phyloP scores from a whole-genome alignment of 2,329 filamentous ascomycete genomes.

The Phyllosticta citrichinensis region DNA sequence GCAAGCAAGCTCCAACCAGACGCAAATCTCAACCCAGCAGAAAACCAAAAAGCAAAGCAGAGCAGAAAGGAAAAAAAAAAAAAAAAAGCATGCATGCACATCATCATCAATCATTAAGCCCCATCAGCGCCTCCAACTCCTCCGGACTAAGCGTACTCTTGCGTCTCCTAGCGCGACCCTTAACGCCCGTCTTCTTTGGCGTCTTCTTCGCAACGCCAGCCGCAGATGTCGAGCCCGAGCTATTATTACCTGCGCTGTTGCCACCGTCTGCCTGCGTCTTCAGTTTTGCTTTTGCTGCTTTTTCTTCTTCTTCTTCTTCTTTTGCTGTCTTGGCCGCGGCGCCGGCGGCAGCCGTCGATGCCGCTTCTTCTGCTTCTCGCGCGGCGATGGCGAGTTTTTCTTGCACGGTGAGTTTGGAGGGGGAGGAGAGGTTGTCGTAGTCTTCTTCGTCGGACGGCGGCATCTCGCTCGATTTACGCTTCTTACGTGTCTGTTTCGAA shows the following conservation, averaged over 20 bases:
- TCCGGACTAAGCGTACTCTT: slow-evolving; percentile 67
- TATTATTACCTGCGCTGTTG: slow-evolving; percentile 13
- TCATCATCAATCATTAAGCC: slow-evolving; percentile 16
- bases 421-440: slow-evolving; percentile 10
- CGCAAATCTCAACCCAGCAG: no score
- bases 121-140: slow-evolving; percentile 50
- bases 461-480: slow-evolving; percentile 21
- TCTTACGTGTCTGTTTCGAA: slow-evolving; percentile 24
- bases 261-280: slow-evolving; percentile 12
- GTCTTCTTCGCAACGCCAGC: slow-evolving; percentile 21
- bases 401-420: slow-evolving; percentile 33
- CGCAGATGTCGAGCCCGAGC: not conserved
- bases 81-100: no score
- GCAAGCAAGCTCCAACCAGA: no score
- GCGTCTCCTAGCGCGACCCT: slow-evolving; percentile 51
- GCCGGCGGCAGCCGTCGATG: slow-evolving; percentile 19
- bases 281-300: slow-evolving; percentile 14
- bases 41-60: no score
- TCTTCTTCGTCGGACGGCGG: slow-evolving; percentile 27
- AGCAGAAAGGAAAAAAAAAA: no score
- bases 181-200: slow-evolving; percentile 40
- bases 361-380: slow-evolving; percentile 34
- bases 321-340: slow-evolving; percentile 4
- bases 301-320: slow-evolving; percentile 16
- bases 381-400: slow-evolving; percentile 38